Evolutionary conservation across 1,139 yeast species (phyloP), one percentile per base, ranked within the genome.

Genomic region (Yamadazyma conglobata): DNA sequence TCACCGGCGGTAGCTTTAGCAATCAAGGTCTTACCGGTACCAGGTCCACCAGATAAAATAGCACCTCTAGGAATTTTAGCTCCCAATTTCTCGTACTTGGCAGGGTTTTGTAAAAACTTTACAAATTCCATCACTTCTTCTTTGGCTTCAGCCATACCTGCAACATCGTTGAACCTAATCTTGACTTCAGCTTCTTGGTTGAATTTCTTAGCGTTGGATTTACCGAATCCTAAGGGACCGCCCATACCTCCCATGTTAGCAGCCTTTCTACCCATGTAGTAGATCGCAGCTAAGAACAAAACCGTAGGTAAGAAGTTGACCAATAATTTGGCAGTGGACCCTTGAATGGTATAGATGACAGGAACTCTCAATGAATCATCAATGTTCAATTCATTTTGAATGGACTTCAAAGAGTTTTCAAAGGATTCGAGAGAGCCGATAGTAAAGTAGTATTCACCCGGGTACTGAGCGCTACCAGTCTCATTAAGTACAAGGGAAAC

Each of bases 1-100:
- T 91, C 98, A 42, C 98, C 98, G 1, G 98, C 98, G 25, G 97
- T 91, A 4, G 98, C 98, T 56, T 86, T 89, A n/a, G 98, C 98
- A 36, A 91, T 66, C 42, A 91, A 66, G 1, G 98, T 91, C 58
- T 91, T 91, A 79, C 98, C 98, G 6, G 98, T 91, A 70, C 98
- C 98, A 30, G 98, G 98, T n/a, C 97, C 96, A 37, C 98, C 98
- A 10, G 95, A 85, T 38, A 93, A 66, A 43, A 91, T 87, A 9
- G 98, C 98, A 48, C 98, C 98, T 54, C 97, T 78, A 30, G 98
- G 98, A 43, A 91, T 93, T 58, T 89, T 87, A 11, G 97, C 98
- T 25, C 98, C 98, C 32, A 91, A 66, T 41, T 77, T 79, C 54
- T 89, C 96, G 56, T 88, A 91, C 54, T 87, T 88, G 30, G 71